Percentiles rank a stretch among this genome's conserved stretches.
Evolutionary conservation across 306 rosid species (phyloP).

Genomic region (Rubus parviflorus): DNA sequence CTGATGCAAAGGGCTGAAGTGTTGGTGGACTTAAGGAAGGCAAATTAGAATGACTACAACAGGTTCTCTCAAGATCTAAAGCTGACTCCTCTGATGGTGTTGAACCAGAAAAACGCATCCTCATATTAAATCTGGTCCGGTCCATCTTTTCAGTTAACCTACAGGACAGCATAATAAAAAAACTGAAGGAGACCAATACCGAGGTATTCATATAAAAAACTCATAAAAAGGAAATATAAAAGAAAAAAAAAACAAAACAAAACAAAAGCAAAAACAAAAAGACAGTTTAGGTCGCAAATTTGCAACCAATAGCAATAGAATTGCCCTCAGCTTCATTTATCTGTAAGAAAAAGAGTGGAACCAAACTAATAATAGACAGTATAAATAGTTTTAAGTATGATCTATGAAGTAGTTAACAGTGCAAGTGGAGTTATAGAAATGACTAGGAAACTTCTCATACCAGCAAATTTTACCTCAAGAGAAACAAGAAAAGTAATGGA

Average conservation of each 20-base stretch:
- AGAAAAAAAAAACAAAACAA: neutral
- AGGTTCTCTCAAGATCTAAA: constrained; percentile 88
- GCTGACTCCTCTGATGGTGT: constrained; percentile 95
- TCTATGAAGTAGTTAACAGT: neutral
- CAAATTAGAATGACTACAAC: constrained; percentile 84
- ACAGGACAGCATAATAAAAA: constrained; percentile 8
- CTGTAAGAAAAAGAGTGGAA: neutral
- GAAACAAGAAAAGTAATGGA: neutral
- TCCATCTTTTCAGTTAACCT: constrained; percentile 62
- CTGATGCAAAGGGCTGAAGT: constrained; percentile 89
- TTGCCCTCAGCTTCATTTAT: neutral
- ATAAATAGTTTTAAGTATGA: neutral
- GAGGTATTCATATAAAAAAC: neutral
- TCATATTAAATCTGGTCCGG: constrained; percentile 56
- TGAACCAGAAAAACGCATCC: constrained; percentile 73
- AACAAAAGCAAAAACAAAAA: neutral
- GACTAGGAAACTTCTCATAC: neutral
- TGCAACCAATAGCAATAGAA: constrained; percentile 1
- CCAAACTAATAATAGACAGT: neutral
- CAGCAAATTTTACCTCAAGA: neutral
- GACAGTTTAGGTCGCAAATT: constrained; percentile 10
- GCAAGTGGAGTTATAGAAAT: neutral
- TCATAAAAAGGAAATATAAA: neutral
- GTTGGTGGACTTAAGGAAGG: constrained; percentile 86
- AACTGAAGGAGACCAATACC: neutral